A percentile compares a stretch with the other conserved stretches of the same genome.
phyloP scores from a whole-genome alignment of 208 protist species.

The Leishmania martiniquensis region DNA sequence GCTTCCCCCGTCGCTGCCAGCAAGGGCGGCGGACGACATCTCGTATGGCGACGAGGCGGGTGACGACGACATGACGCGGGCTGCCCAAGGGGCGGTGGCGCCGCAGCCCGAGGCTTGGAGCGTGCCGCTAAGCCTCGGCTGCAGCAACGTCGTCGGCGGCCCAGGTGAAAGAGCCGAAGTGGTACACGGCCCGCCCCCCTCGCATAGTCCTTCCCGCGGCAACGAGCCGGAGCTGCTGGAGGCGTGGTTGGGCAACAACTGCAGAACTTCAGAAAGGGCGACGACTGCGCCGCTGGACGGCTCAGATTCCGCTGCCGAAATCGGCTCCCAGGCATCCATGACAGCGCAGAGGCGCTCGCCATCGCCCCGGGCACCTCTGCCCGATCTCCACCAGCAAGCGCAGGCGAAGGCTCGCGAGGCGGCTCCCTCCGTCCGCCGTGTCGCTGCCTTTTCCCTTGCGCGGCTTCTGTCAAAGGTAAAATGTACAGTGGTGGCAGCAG shows the following conservation, averaged over 20 bases:
- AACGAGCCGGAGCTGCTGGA: background rate
- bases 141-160: background rate
- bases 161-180: background rate
- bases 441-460: constrained; percentile 14
- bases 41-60: background rate
- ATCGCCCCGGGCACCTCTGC: background rate
- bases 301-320: background rate
- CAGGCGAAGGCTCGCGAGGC: background rate
- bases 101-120: background rate
- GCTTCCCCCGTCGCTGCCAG: background rate
- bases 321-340: background rate
- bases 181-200: background rate
- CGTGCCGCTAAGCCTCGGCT: background rate
- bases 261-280: no score
- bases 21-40: background rate
- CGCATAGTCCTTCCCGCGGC: background rate
- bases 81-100: background rate
- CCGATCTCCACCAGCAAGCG: background rate
- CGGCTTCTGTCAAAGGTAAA: constrained; percentile 17
- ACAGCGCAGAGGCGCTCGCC: background rate
- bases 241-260: no score
- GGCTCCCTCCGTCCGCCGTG: constrained; percentile 9
- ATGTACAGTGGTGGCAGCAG: background rate
- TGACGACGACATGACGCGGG: background rate
- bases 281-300: background rate